Base-by-base conservation (phyloP, 495 filamentous ascomycete genomes). In the Cairneyella variabilis region DNA sequence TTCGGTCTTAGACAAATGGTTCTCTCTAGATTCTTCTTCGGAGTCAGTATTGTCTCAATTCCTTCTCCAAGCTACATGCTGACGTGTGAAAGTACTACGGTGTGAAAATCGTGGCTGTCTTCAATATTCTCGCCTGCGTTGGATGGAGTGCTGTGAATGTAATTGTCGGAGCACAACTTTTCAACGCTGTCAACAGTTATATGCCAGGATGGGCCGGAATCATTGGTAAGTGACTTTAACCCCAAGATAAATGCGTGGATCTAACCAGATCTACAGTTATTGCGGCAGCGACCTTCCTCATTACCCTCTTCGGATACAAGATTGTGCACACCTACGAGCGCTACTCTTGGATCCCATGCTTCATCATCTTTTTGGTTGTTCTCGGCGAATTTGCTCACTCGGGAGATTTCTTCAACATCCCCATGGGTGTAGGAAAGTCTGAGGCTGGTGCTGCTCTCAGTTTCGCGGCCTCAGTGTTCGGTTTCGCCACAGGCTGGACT, bases 1-100 rank as follows among this genome's bases (percentile, higher is more conserved):
- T 91, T 91, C 64, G 89, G 89, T 8, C 70, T 95, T 48, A 82
- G 89, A 38, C 89, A 95, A 69, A 90, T 95, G 84, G 83, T 91
- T 3, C 76, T 92, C n/a, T 88, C 86, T 4, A 74, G 89, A 21
- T 91, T 86, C 70, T 95, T 74, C 72, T 92, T 90, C 61, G 88
- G 88, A 69, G 63, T 88, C 52, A 82, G 83, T 86, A 71, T 82
- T 76, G 16, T 12, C 14, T n/a, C 16, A 40, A 9, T 40, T 16
- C 16, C 16, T 9, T 9, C 6, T 40, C 6, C 17, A 40, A 17
- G 5, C 6, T 40, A 12, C 5, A 6, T 30, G 34, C 36, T 23
- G 42, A 56, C 20, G 25, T 25, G 18, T 14, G 23, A 43, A n/a
- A 45, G 30, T 56, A 41, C 16, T 50, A 56, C 20, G 53, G 53